Base-by-base conservation (phyloP, 2,329 filamentous ascomycete genomes). In the Clonostachys solani region DNA sequence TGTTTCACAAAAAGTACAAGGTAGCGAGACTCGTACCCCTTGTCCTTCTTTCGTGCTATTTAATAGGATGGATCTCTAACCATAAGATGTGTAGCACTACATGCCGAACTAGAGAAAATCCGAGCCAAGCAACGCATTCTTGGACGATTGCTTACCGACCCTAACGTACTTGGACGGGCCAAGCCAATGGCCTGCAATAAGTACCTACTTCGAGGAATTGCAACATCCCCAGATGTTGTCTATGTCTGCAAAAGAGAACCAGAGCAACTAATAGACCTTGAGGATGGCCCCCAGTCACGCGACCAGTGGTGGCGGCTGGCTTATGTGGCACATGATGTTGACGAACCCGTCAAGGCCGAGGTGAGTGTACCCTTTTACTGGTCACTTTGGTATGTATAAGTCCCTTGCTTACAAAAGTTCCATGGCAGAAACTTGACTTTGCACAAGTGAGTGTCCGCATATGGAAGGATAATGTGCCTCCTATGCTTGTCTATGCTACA, bases 221-320 rank as follows among this genome's bases (percentile, higher is more conserved):
- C 69, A 13, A 73, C 72, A 12, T 66, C 66, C 1, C 61, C 64
- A 12, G 69, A 74, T 44, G 60, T 77, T 2, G 66, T 75, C 10
- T 82, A 78, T 52, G 62, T 81, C 34, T 79, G 77, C 53, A 67
- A 66, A 48, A 65, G 71, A 36, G 56, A 64, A 15, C 68, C 70
- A 46, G 58, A 60, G 5, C 64, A 72, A 44, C 55, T 73, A 33
- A 70, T 73, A 44, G 70, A 75, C 15, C 43, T 73, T n/a, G 66
- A 61, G 2, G 67, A 64, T 33, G 49, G 52, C 5, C 45, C 62
- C 4, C 52, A 55, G 18, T 49, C 57, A 5, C 52, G 51, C 15
- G 76, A 80, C 45, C 77, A 80, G 55, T 82, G 78, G 78, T 82
- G 78, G 78, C 72, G 71, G 52, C 62, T 81, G 73, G 50, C 57